Evolutionary conservation across 192 early-diverging fungal genomes (phyloP).

Genomic region (Jimgerdemannia flammicorona): DNA sequence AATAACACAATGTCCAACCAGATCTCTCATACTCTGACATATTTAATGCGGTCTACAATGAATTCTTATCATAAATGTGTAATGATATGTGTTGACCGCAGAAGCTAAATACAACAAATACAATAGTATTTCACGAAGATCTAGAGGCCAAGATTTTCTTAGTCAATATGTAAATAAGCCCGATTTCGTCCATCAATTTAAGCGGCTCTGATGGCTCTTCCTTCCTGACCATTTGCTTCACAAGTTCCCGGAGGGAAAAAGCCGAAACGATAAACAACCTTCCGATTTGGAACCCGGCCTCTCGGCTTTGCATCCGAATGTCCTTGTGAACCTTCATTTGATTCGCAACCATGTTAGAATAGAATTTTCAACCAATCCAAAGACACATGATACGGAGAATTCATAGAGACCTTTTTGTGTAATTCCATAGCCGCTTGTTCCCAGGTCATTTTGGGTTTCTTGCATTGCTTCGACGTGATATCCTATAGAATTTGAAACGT

Average conservation of each 20-base stretch:
- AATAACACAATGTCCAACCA: no score
- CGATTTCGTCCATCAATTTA: background rate
- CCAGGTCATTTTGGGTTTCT: constrained; percentile 19
- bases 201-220: background rate
- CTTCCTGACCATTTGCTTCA: constrained; percentile 12
- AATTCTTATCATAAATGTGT: no score
- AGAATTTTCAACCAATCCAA: background rate
- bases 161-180: background rate
- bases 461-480: constrained; percentile 19
- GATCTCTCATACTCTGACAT: no score
- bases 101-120: no score
- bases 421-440: constrained; percentile 23
- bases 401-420: constrained; percentile 14
- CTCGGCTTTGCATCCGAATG: constrained; percentile 17
- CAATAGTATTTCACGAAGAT: background rate
- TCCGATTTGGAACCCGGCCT: constrained; percentile 15
- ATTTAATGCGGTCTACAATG: no score
- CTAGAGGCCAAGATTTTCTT: background rate
- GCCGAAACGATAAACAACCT: constrained; percentile 27
- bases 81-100: no score
- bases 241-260: constrained; percentile 29
- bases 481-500: constrained; percentile 25
- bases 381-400: background rate
- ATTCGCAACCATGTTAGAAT: background rate
- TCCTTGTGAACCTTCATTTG: constrained; percentile 9